These are phyloP conservation scores for Parathielavia appendiculata DNA, from an alignment of 495 filamentous ascomycete species.

Conservation along the genomic window DNA sequence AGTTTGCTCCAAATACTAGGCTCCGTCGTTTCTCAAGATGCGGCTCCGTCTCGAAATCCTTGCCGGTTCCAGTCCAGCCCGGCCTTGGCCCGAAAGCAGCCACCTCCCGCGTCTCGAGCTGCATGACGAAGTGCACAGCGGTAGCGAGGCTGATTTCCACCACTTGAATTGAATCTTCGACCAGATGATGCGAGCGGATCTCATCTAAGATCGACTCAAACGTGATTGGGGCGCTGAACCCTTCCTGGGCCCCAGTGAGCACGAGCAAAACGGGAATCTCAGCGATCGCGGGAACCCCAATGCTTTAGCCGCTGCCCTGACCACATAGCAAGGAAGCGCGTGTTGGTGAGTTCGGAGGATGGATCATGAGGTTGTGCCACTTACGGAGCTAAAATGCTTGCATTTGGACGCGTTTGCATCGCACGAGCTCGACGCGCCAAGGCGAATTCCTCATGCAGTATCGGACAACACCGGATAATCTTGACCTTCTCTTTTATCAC, in stretches of 20 bases:
- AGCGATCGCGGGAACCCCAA: neutral
- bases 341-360: too few species aligned
- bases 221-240: neutral
- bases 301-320: neutral
- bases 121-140: neutral
- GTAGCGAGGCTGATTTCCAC: neutral
- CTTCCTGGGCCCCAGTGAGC: neutral
- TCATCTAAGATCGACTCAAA: neutral
- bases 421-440: too few species aligned
- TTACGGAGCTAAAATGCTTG: too few species aligned
- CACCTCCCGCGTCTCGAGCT: constrained; percentile 4
- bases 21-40: neutral
- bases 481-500: too few species aligned
- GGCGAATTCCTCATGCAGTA: too few species aligned
- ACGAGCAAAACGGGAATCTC: neutral
- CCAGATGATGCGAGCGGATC: neutral
- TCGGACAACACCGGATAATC: too few species aligned
- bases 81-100: neutral
- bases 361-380: too few species aligned
- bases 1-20: too few species aligned
- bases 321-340: too few species aligned
- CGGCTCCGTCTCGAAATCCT: neutral
- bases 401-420: too few species aligned
- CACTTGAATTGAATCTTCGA: neutral
- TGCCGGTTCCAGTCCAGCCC: neutral